Evolutionary conservation across 352 stramenopile species (phyloP), one percentile per base, ranked within the genome.

Genomic region (Achlya hypogyna): DNA sequence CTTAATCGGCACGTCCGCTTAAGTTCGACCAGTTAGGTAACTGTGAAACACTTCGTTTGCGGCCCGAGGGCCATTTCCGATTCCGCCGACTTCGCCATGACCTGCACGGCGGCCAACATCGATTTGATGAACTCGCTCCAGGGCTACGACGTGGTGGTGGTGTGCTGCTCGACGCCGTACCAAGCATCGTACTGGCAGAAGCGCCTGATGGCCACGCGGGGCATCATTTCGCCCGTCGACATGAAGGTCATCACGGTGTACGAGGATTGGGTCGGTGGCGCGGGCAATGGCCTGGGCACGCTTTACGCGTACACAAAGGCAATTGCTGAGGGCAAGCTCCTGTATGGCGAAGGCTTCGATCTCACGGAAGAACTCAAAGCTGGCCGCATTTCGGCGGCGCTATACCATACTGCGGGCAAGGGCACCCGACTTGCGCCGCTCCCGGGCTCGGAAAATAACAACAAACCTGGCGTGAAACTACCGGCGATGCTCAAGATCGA

Each of bases 381-480:
- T 0, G 76, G 76, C 5, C 76, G 78, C 38, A 91, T 98, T 74
- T 96, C 82, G 62, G 92, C 98, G 4, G 94, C 93, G 43, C 76
- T 99, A 31, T 99, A 97, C 81, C 95, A 99, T 84, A 99, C 96
- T 25, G 96, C 96, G 9, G 96, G 96, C 71, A 99, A 99, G 76
- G 96, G 96, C 49, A 99, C 96, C 58, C 91, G 96, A 25, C 84
- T 99, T 25, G 96, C 96, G 43, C 96, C 96, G 45, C 78, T 99
- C 38, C 95, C 96, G 6, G 96, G 96, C 40, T 96, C 85, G 54
- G 96, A 99, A 73, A 99, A 98, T 81, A 99, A 99, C 79, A 99
- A 99, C 84, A 99, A 99, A 79, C 97, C 96, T 27, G 96, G 96
- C 62, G 96, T 99, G 49, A 98, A 98, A 91, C 82, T 99, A 31